phyloP scores from a whole-genome alignment of 305 asterid species.

The Nicotiana rustica region DNA sequence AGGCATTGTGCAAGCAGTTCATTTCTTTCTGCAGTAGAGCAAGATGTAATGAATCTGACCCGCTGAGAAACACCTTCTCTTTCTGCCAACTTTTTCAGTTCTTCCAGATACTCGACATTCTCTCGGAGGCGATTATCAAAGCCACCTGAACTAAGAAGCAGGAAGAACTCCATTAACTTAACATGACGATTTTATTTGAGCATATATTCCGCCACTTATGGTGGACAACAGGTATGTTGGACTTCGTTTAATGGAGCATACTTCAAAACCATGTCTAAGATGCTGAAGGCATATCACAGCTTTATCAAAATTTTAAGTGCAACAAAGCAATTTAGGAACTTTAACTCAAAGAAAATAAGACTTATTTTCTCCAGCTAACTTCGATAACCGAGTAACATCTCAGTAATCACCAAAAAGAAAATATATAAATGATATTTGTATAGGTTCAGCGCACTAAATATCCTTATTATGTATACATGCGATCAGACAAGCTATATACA shows the following conservation, averaged over 20 bases:
- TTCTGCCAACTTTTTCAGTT: slow-evolving; percentile 74
- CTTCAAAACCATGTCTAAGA: slow-evolving; percentile 16
- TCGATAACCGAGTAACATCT: not conserved
- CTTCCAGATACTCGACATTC: slow-evolving; percentile 84
- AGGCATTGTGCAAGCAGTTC: slow-evolving; percentile 78
- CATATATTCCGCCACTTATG: not conserved
- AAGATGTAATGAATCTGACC: slow-evolving; percentile 78
- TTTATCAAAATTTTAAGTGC: not conserved
- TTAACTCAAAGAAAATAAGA: not conserved
- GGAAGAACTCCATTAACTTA: not conserved
- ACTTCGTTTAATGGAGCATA: not conserved
- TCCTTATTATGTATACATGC: not conserved
- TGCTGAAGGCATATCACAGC: not conserved
- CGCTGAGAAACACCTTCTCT: slow-evolving; percentile 67
- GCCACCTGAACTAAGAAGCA: slow-evolving; percentile 64
- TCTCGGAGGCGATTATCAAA: slow-evolving; percentile 85
- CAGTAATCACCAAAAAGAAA: no score
- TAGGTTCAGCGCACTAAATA: not conserved
- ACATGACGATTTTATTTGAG: slow-evolving; percentile 13
- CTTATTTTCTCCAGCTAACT: not conserved
- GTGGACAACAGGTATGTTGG: not conserved
- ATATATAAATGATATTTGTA: not conserved
- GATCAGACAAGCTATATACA: not conserved
- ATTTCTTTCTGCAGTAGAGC: slow-evolving; percentile 86
- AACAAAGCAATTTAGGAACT: not conserved